These are phyloP conservation scores for Cordyceps javanica DNA, from an alignment of 2,329 filamentous ascomycete genomes.

Conservation along the genomic window DNA sequence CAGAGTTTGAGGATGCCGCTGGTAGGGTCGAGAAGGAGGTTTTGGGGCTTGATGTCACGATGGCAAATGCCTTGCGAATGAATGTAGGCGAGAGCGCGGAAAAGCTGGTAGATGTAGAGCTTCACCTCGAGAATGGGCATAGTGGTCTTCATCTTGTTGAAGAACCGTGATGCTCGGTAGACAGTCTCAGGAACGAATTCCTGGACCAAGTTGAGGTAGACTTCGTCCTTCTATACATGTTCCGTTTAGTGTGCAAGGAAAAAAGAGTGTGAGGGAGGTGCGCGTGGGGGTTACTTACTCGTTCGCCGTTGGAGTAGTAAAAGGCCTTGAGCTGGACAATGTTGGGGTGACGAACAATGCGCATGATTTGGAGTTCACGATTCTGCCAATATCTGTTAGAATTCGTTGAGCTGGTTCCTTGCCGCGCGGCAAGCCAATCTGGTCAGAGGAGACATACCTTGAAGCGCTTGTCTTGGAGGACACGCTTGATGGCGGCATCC, in stretches of 20 bases:
- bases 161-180: conserved; percentile 95
- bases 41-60: conserved; percentile 98
- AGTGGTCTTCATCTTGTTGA: conserved; percentile 99
- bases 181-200: conserved; percentile 98
- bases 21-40: conserved; percentile 84
- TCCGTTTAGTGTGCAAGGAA: neutral
- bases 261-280: neutral
- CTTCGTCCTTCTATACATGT: conserved; percentile 76
- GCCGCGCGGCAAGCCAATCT: neutral
- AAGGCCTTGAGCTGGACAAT: conserved; percentile 99
- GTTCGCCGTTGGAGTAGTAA: conserved; percentile 98
- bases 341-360: conserved; percentile 96
- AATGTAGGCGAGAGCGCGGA: conserved; percentile 96
- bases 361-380: conserved; percentile 98
- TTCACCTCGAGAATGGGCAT: conserved; percentile 99
- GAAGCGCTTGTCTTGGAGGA: conserved; percentile 98
- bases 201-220: conserved; percentile 96
- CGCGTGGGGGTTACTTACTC: conserved; percentile 52
- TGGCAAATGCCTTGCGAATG: conserved; percentile 99
- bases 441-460: conserved; percentile 61
- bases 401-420: neutral
- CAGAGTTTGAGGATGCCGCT: conserved; percentile 94
- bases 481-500: conserved; percentile 97
- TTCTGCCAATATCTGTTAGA: conserved; percentile 57
- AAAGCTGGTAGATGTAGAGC: conserved; percentile 99